Evolutionary conservation across 2,329 filamentous ascomycete species (phyloP).

Genomic region (Colletotrichum gloeosporioides): DNA sequence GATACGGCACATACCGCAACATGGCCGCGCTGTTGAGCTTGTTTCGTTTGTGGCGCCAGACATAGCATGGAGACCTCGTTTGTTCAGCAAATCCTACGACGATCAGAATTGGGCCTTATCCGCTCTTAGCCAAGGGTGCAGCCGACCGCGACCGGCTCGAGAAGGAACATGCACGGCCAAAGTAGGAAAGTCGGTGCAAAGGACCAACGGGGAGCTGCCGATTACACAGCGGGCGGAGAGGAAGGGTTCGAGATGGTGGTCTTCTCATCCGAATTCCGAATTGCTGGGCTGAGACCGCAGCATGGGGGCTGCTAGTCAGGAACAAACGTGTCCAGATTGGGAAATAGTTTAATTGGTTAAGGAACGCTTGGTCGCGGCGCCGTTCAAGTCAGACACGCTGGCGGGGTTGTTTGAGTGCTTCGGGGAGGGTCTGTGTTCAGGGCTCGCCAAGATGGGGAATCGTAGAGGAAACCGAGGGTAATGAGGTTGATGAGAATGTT

Average conservation of each 20-base stretch:
- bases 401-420: neutral
- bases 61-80: neutral
- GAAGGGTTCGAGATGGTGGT: neutral
- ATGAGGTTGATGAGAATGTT: neutral
- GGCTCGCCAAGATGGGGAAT: neutral
- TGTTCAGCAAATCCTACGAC: neutral
- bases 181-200: neutral
- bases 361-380: slow-evolving; percentile 14
- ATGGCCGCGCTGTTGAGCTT: neutral
- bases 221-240: neutral
- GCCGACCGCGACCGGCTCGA: neutral
- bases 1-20: neutral
- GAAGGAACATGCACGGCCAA: neutral
- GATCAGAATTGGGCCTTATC: neutral
- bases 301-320: slow-evolving; percentile 6
- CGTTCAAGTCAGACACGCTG: neutral
- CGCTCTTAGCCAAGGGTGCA: neutral
- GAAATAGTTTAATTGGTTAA: slow-evolving; percentile 4
- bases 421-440: neutral
- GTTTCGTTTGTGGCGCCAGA: neutral
- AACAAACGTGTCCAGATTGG: neutral
- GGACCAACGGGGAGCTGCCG: neutral
- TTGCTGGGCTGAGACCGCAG: neutral
- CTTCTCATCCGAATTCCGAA: slow-evolving; percentile 1
- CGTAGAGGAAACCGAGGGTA: neutral